A percentile compares a stretch with the other conserved stretches of the same genome.
These are phyloP conservation scores for Dothideomycetidae sp. DNA, from an alignment of 2,329 filamentous ascomycete genomes.

Conservation along the genomic window DNA sequence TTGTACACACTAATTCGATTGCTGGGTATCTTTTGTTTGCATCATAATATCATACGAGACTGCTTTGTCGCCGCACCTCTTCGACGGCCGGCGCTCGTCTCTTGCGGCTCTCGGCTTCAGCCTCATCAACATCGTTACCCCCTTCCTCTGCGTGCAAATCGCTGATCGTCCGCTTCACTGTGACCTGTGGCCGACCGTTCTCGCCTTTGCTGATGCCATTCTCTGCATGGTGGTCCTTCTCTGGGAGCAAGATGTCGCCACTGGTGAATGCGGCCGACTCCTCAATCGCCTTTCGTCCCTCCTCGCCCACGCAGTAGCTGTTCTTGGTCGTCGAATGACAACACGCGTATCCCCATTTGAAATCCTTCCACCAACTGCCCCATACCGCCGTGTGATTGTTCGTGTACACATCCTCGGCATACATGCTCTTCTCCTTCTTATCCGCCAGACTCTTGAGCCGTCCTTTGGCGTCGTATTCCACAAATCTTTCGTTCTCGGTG, in stretches of 20 bases:
- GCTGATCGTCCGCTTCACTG: constrained; percentile 21
- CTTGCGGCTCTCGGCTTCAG: constrained; percentile 40
- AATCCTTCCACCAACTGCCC: constrained; percentile 95
- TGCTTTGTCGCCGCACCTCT: too few relatives aligned
- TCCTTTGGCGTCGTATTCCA: constrained; percentile 89
- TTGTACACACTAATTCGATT: too few relatives aligned
- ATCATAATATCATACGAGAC: too few relatives aligned
- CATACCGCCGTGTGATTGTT: constrained; percentile 90
- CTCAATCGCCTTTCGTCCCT: constrained; percentile 67
- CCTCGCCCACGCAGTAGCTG: constrained; percentile 91
- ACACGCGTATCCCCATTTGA: constrained; percentile 91
- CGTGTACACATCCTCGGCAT: constrained; percentile 69
- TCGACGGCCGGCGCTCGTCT: neutral
- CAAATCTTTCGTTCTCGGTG: constrained; percentile 68
- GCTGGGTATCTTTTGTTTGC: too few relatives aligned
- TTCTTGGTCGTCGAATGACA: constrained; percentile 92
- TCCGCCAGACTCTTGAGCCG: constrained; percentile 76
- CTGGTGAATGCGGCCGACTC: constrained; percentile 51
- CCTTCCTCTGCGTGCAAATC: constrained; percentile 55
- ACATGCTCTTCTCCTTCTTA: constrained; percentile 71
- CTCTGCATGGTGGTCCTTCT: constrained; percentile 26
- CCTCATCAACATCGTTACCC: constrained; percentile 62
- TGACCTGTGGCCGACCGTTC: constrained; percentile 28
- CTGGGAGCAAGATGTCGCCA: constrained; percentile 28
- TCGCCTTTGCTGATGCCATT: constrained; percentile 31